A percentile compares a stretch with the other conserved stretches of the same genome.
phyloP scores from a whole-genome alignment of 2,329 filamentous ascomycete species.

The Hymenoscyphus scutula region DNA sequence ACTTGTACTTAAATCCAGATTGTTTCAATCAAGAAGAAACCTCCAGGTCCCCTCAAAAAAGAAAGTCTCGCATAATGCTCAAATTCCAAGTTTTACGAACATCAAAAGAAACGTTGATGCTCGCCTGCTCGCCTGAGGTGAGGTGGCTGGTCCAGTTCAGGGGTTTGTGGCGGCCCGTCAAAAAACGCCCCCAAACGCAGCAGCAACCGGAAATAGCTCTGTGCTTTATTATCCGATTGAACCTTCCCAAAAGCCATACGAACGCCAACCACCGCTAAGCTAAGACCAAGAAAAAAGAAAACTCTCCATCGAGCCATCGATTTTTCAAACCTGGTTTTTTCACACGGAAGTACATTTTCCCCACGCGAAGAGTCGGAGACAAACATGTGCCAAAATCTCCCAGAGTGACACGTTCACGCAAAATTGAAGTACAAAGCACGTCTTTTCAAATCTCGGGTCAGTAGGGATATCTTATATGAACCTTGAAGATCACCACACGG shows the following conservation, averaged over 20 bases:
- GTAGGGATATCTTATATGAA: not conserved
- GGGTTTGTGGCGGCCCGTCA: not conserved
- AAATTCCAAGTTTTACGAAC: not conserved
- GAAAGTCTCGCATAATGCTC: not conserved
- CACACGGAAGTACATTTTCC: no score
- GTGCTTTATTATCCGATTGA: no score
- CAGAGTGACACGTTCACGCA: not conserved
- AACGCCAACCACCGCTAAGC: not conserved
- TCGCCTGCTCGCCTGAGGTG: no score
- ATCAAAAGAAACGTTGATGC: conserved; percentile 3
- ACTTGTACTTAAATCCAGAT: not conserved
- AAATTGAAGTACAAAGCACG: not conserved
- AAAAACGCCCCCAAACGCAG: not conserved
- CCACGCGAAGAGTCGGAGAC: no score
- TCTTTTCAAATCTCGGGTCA: not conserved
- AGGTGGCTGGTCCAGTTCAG: no score
- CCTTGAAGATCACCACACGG: not conserved
- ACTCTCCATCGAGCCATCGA: not conserved
- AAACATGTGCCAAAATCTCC: not conserved
- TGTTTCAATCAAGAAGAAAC: not conserved
- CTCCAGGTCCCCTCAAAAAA: not conserved
- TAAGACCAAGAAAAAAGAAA: no score
- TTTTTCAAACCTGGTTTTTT: not conserved
- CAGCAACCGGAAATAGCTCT: conserved; percentile 3
- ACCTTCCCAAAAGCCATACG: not conserved